Base-by-base conservation (phyloP, 140 eudicot species). In the Cichorium intybus region DNA sequence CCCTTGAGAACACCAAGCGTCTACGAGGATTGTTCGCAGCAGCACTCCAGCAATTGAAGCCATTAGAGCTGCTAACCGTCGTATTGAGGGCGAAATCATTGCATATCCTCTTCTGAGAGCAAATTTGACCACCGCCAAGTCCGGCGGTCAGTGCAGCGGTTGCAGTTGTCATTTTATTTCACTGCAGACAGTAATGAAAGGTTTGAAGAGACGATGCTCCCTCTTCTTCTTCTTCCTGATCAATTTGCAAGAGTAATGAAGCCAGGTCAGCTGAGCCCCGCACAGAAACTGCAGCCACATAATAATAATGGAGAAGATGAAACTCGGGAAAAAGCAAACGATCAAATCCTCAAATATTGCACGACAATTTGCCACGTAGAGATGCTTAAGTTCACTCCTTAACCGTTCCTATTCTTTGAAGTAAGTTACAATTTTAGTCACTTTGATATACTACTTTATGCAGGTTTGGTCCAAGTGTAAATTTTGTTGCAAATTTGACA, bases 261-360 rank as follows among this genome's bases (percentile, higher is more conserved):
- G 52, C 62, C 71, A 67, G 45, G 48, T 56, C 66, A 68, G 35
- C 56, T 39, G 24, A n/a, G 22, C 11, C 58, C 1, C 1, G 2
- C 58, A 17, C 43, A 26, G 26, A 35, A 53, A 69, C 74, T 69
- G 34, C 58, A 69, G 50, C 74, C 74, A 69, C 66, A 69, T 69
- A 27, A 56, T 56, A 56, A 56, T 41, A 12, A 43, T 5, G 57
- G 29, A 22, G 20, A 29, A 28, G 59, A 64, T 23, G 53, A 67
- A 10, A 37, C 51, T 64, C 10, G 31, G 4, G 15, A 35, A 59
- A 59, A 20, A 3, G 23, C 24, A 17, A 12, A 3, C 24, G 46
- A 43, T 43, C 49, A 12, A 43, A 43, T 43, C 49, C 18, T 29
- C 10, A 16, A 28, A 21, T 47, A 22, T 47, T 48, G 70, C 20